Percentiles rank a stretch among this genome's conserved stretches.
Conservation (phyloP, 2,329 filamentous ascomycete genomes). For the Colletotrichum orbiculare region DNA sequence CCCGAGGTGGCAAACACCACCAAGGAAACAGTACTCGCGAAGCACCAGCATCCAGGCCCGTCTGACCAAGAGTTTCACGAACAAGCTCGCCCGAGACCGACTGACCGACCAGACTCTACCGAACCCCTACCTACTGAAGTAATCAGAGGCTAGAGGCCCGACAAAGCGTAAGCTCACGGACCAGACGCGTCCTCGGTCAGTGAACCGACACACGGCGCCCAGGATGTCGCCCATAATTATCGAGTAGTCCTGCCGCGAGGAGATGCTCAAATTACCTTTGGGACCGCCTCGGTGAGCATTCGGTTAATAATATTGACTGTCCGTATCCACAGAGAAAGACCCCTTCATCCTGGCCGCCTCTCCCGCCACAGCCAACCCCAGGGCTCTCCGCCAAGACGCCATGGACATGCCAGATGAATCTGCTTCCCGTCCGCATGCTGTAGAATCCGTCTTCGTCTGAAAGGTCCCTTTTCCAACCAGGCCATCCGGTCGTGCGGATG, state of each 20-base stretch:
- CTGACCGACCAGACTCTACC: neutral
- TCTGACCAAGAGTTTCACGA: slow-evolving; percentile 27
- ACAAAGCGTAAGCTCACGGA: slow-evolving; percentile 28
- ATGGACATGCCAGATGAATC: neutral
- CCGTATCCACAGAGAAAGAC: neutral
- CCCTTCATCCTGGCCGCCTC: neutral
- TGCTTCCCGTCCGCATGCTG: no score
- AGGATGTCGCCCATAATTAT: no score
- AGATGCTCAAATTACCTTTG: slow-evolving; percentile 6
- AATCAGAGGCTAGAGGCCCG: neutral
- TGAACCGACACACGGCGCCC: neutral
- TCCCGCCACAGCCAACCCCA: slow-evolving; percentile 1
- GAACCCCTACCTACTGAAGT: neutral
- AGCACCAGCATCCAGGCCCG: slow-evolving; percentile 20
- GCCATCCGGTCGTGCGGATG: no score
- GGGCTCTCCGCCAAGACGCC: neutral
- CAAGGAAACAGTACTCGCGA: slow-evolving; percentile 8
- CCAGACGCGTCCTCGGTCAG: slow-evolving; percentile 12
- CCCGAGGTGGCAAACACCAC: slow-evolving; percentile 6
- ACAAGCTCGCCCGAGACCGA: neutral
- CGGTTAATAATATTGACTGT: slow-evolving; percentile 13
- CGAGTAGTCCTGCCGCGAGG: no score
- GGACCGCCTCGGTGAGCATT: slow-evolving; percentile 19
- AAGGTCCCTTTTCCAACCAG: no score
- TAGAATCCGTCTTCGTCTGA: neutral